Conservation (phyloP, 495 filamentous ascomycete genomes). For the Hypoxylon fragiforme region DNA sequence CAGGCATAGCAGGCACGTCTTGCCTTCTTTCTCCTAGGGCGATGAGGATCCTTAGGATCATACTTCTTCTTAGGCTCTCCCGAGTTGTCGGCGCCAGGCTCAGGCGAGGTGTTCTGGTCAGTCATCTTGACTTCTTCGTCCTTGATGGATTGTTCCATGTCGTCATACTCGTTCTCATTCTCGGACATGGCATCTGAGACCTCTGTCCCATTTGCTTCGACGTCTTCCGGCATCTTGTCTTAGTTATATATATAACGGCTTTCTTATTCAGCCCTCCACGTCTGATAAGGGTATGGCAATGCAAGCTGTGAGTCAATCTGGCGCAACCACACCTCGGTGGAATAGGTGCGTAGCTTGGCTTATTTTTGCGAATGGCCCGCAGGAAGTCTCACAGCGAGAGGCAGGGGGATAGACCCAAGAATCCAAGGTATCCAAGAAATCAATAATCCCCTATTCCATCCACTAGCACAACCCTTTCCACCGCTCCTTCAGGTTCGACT, state of each 20-base stretch:
- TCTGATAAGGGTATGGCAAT: constrained; percentile 26
- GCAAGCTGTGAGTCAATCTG: constrained; percentile 42
- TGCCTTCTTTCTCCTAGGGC: constrained; percentile 93
- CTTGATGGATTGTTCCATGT: constrained; percentile 46
- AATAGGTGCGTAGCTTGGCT: constrained; percentile 28
- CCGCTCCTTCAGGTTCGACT: constrained; percentile 27
- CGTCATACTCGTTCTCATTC: constrained; percentile 58
- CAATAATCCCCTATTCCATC: constrained; percentile 28
- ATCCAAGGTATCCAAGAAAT: neutral
- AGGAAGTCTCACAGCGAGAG: constrained; percentile 32
- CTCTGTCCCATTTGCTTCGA: constrained; percentile 48
- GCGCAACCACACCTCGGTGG: constrained; percentile 41
- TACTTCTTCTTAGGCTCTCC: constrained; percentile 62
- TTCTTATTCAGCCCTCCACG: constrained; percentile 24
- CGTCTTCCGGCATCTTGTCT: constrained; percentile 52
- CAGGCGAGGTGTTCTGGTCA: constrained; percentile 52
- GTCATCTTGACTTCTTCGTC: constrained; percentile 64
- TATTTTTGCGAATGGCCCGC: constrained; percentile 29
- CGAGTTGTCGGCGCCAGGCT: constrained; percentile 45
- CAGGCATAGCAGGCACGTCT: constrained; percentile 94
- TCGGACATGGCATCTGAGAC: constrained; percentile 60
- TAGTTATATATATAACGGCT: constrained; percentile 50
- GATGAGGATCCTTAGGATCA: constrained; percentile 79
- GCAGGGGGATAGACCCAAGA: constrained; percentile 14
- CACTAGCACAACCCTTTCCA: constrained; percentile 26